These are phyloP conservation scores for Helicostylum pulchrum DNA, from an alignment of 192 early-diverging fungal genomes.

Conservation along the genomic window DNA sequence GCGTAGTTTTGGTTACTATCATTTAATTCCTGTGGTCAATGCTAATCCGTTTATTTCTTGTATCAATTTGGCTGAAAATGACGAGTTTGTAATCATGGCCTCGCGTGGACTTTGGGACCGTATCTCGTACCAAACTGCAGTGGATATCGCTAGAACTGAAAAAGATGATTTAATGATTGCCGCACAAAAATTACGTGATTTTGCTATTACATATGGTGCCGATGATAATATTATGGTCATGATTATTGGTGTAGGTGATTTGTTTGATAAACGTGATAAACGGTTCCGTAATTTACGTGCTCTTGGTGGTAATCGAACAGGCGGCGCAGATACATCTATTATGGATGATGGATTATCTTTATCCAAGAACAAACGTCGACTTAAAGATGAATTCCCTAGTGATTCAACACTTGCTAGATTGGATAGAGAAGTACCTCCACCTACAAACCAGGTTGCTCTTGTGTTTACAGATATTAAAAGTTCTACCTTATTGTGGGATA, in stretches of 20 bases:
- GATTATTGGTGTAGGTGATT: constrained; percentile 79
- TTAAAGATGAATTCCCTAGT: constrained; percentile 40
- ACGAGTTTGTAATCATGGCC: constrained; percentile 78
- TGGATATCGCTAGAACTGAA: constrained; percentile 83
- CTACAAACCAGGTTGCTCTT: constrained; percentile 76
- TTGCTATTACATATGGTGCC: constrained; percentile 78
- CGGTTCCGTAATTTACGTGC: constrained; percentile 36
- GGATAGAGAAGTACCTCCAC: constrained; percentile 78
- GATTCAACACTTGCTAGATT: constrained; percentile 61
- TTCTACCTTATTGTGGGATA: constrained; percentile 92
- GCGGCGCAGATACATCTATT: constrained; percentile 15
- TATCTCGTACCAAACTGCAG: constrained; percentile 76
- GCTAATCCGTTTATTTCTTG: constrained; percentile 75
- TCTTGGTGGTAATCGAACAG: constrained; percentile 36
- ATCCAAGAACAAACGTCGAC: constrained; percentile 38
- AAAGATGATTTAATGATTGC: constrained; percentile 70
- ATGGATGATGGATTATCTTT: constrained; percentile 19
- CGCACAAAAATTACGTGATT: constrained; percentile 80
- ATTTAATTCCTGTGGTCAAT: constrained; percentile 76
- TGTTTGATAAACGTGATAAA: constrained; percentile 52
- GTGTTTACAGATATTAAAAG: constrained; percentile 95
- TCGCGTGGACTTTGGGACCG: constrained; percentile 72
- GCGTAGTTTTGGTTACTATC: constrained; percentile 84
- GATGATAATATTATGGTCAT: constrained; percentile 81
- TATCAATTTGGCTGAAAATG: constrained; percentile 72